Conservation (phyloP, 495 filamentous ascomycete genomes). For the Neurospora intermedia region DNA sequence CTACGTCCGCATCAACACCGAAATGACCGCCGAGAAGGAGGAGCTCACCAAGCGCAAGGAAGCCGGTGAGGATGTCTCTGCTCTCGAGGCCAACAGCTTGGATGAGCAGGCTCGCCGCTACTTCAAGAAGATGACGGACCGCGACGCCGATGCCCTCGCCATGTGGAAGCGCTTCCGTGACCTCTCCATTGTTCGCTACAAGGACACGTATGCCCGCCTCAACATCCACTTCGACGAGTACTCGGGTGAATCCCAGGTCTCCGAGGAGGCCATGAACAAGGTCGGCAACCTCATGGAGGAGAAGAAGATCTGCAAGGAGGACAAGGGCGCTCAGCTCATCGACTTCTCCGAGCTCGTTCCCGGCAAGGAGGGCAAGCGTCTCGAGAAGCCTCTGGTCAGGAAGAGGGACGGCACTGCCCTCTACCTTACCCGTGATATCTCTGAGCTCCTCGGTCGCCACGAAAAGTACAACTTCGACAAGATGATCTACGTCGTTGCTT, state of each 20-base stretch:
- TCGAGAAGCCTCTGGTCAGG: conserved; percentile 44
- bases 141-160: conserved; percentile 62
- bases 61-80: conserved; percentile 38
- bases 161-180: conserved; percentile 84
- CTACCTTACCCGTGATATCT: conserved; percentile 57
- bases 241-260: conserved; percentile 87
- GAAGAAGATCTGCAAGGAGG: conserved; percentile 64
- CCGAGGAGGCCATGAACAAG: conserved; percentile 67
- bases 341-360: conserved; percentile 69
- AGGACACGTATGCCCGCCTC: conserved; percentile 34
- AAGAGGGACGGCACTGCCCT: conserved; percentile 53
- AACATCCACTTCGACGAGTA: conserved; percentile 95
- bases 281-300: conserved; percentile 56
- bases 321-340: conserved; percentile 80
- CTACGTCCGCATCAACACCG: conserved; percentile 51
- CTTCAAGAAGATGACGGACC: conserved; percentile 87
- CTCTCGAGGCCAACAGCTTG: conserved; percentile 39
- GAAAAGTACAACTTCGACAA: conserved; percentile 56
- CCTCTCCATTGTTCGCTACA: conserved; percentile 77
- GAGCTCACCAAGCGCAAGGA: conserved; percentile 34
- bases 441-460: conserved; percentile 47
- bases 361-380: conserved; percentile 46
- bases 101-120: conserved; percentile 61
- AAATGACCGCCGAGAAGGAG: conserved; percentile 47
- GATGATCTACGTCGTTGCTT: conserved; percentile 60